Percentiles rank a stretch among this genome's conserved stretches.
These are phyloP conservation scores for Eucalyptus pauciflora DNA, from an alignment of 345 rosid species.

Conservation along the genomic window DNA sequence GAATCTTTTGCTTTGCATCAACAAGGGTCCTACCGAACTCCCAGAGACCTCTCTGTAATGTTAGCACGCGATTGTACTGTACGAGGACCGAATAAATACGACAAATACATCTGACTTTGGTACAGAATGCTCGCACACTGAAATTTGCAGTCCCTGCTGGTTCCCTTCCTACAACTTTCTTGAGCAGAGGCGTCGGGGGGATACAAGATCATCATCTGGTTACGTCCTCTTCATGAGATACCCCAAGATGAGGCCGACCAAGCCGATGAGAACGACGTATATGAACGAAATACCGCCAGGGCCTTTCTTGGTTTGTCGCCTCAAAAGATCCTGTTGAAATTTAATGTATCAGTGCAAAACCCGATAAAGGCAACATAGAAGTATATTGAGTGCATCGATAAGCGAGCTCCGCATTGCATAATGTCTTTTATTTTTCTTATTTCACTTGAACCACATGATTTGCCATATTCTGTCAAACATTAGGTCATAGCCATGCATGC, in stretches of 20 bases:
- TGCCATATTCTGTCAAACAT: background rate
- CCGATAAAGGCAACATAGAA: background rate
- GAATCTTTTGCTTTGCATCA: background rate
- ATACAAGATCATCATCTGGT: background rate
- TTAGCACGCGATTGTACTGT: background rate
- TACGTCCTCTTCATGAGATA: conserved; percentile 59
- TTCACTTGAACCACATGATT: background rate
- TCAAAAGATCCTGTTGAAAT: conserved; percentile 45
- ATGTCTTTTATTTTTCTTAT: background rate
- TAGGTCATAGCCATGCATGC: background rate
- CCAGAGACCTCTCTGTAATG: background rate
- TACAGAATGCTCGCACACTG: background rate
- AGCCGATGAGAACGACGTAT: conserved; percentile 51
- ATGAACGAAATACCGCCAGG: conserved; percentile 27
- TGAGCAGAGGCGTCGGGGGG: background rate
- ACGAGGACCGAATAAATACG: background rate
- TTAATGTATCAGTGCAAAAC: background rate
- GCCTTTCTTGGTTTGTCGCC: conserved; percentile 29
- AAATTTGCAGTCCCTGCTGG: background rate
- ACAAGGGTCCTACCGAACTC: background rate
- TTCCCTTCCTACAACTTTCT: background rate
- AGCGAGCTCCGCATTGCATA: too few relatives aligned
- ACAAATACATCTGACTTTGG: background rate
- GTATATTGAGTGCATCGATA: background rate
- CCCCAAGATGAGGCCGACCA: conserved; percentile 63